Percentiles rank a stretch among this genome's conserved stretches.
phyloP scores from a whole-genome alignment of 2,329 filamentous ascomycete species.

The Plenodomus biglobosus region DNA sequence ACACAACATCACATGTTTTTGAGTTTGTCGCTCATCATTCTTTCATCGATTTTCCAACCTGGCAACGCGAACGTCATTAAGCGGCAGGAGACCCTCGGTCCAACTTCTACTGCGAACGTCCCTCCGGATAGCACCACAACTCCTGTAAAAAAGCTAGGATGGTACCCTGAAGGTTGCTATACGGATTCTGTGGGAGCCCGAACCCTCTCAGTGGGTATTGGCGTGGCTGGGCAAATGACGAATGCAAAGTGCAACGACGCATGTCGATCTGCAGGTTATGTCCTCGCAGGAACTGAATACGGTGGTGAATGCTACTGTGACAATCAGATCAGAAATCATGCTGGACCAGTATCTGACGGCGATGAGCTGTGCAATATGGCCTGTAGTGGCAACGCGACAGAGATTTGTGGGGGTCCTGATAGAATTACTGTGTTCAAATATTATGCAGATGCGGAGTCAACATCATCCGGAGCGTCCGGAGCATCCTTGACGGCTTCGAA shows the following conservation, averaged over 20 bases:
- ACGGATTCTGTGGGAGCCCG: constrained; percentile 20
- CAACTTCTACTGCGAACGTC: neutral
- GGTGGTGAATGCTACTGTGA: constrained; percentile 30
- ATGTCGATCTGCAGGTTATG: constrained; percentile 19
- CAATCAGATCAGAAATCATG: constrained; percentile 17
- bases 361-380: constrained; percentile 47
- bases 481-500: constrained; percentile 6
- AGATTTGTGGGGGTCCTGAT: constrained; percentile 29
- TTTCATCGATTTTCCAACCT: neutral
- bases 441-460: constrained; percentile 16
- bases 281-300: constrained; percentile 29
- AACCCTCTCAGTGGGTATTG: constrained; percentile 16
- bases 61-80: neutral
- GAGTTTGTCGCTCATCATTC: neutral
- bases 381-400: constrained; percentile 23
- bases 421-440: constrained; percentile 25
- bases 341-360: constrained; percentile 26
- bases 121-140: constrained; percentile 22
- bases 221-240: constrained; percentile 24
- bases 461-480: constrained; percentile 6
- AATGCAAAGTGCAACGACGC: constrained; percentile 24
- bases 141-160: constrained; percentile 18
- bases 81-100: neutral
- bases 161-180: constrained; percentile 28
- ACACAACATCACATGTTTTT: neutral